Evolutionary conservation across 2,329 filamentous ascomycete genomes (phyloP).

Genomic region (Epicoccum nigrum): DNA sequence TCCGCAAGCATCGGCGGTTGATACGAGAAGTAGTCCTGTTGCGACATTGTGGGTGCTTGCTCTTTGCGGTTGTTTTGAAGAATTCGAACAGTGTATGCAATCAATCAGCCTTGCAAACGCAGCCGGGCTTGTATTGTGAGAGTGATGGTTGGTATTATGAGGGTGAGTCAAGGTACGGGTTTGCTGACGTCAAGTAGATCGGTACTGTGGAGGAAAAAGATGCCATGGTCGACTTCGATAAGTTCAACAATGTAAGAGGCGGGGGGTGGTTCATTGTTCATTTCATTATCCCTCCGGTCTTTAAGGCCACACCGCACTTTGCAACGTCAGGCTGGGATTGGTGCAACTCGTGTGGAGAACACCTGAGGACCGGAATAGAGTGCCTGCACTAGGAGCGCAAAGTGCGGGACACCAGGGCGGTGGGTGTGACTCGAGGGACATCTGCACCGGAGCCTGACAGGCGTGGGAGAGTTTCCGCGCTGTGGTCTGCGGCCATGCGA

Average conservation of each 20-base stretch:
- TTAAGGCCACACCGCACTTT: constrained; percentile 16
- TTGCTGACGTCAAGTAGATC: constrained; percentile 6
- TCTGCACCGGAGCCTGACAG: constrained; percentile 8
- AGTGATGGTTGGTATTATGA: constrained; percentile 6
- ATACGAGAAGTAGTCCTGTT: constrained; percentile 18
- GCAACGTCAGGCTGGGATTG: constrained; percentile 8
- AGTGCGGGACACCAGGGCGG: constrained; percentile 7
- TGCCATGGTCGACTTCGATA: constrained; percentile 14
- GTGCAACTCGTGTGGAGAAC: constrained; percentile 9
- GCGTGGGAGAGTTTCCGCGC: constrained; percentile 7
- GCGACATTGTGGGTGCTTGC: constrained; percentile 13
- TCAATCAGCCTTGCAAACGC: constrained; percentile 12
- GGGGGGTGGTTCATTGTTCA: constrained; percentile 15
- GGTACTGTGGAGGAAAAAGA: constrained; percentile 3
- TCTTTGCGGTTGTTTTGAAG: constrained; percentile 1
- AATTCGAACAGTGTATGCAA: background rate
- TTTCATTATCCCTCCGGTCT: constrained; percentile 17
- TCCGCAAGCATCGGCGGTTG: background rate
- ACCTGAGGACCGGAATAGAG: constrained; percentile 7
- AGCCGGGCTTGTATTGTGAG: constrained; percentile 2
- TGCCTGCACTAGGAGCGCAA: constrained; percentile 6
- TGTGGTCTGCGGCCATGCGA: constrained; percentile 14
- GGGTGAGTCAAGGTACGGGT: constrained; percentile 8
- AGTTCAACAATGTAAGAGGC: constrained; percentile 16
- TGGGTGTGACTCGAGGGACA: constrained; percentile 8